A percentile compares a stretch with the other conserved stretches of the same genome.
Conservation (phyloP, 2,329 filamentous ascomycete genomes). For the Arthrobotrys sinensis region DNA sequence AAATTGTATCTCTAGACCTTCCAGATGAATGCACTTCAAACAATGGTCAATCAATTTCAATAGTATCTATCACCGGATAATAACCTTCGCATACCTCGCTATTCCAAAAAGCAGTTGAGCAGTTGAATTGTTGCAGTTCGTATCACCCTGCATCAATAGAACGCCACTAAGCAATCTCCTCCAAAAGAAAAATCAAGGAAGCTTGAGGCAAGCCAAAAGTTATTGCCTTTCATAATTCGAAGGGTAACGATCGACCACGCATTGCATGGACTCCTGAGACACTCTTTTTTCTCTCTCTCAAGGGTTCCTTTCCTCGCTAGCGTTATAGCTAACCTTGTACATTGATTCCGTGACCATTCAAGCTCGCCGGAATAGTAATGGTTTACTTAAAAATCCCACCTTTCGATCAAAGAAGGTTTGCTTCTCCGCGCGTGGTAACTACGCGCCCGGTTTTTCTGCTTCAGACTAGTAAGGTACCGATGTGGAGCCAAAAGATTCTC, state of each 20-base stretch:
- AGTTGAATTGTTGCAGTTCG: constrained; percentile 6
- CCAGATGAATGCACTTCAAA: background rate
- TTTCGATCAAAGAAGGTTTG: constrained; percentile 3
- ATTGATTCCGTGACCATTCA: constrained; percentile 11
- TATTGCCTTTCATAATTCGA: background rate
- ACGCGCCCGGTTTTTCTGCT: constrained; percentile 2
- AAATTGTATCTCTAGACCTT: background rate
- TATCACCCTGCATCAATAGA: constrained; percentile 21
- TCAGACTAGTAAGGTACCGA: constrained; percentile 16
- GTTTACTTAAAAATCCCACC: constrained; percentile 19
- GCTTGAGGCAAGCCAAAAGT: background rate
- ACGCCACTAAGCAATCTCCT: constrained; percentile 2
- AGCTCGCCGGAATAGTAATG: constrained; percentile 32
- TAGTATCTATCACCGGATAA: constrained; percentile 10
- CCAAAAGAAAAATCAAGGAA: constrained; percentile 9
- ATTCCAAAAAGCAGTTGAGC: constrained; percentile 6
- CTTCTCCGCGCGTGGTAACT: constrained; percentile 4
- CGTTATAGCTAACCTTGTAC: constrained; percentile 1
- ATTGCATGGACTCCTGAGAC: constrained; percentile 43
- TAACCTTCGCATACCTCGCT: constrained; percentile 1
- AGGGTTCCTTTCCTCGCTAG: constrained; percentile 21
- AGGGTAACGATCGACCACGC: constrained; percentile 40
- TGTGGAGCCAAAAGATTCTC: constrained; percentile 9
- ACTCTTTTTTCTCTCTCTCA: background rate
- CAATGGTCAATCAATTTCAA: no score